Percentiles rank a stretch among this genome's conserved stretches.
Conservation (phyloP, 169 alveolate genomes). For the Cyclospora cayetanensis region DNA sequence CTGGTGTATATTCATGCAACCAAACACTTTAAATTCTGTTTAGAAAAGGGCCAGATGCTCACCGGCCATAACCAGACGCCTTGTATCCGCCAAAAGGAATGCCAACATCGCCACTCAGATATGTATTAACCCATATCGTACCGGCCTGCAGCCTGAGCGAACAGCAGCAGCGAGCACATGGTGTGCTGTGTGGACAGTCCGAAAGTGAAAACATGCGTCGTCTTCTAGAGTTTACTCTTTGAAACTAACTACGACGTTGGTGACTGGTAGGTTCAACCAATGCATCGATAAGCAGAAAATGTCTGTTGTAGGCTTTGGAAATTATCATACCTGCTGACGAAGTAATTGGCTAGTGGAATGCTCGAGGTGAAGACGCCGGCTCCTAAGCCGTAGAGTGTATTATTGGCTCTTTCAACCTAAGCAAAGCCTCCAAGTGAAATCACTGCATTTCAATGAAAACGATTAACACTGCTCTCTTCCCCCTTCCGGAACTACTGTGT, state of each 20-base stretch:
- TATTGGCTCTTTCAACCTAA: conserved; percentile 88
- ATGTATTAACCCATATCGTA: conserved; percentile 83
- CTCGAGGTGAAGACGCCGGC: conserved; percentile 85
- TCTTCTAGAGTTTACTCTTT: no score
- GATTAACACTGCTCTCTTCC: not conserved
- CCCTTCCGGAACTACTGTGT: not conserved
- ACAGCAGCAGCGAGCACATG: no score
- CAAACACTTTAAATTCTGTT: no score
- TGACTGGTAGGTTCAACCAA: no score
- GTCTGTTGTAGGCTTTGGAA: conserved; percentile 74
- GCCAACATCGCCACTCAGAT: conserved; percentile 72
- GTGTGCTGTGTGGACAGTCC: no score
- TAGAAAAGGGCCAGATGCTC: not conserved
- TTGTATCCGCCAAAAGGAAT: conserved; percentile 91
- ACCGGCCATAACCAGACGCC: conserved; percentile 75
- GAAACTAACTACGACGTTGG: no score
- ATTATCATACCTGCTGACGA: conserved; percentile 70
- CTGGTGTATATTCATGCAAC: no score
- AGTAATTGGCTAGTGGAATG: conserved; percentile 78
- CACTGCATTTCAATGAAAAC: not conserved
- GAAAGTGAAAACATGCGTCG: no score
- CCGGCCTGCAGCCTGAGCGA: conserved; percentile 78
- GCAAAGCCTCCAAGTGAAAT: not conserved
- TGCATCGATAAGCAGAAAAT: no score
- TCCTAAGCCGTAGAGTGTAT: conserved; percentile 87